These are phyloP conservation scores for Syzygium oleosum DNA, from an alignment of 345 rosid species.

Conservation along the genomic window DNA sequence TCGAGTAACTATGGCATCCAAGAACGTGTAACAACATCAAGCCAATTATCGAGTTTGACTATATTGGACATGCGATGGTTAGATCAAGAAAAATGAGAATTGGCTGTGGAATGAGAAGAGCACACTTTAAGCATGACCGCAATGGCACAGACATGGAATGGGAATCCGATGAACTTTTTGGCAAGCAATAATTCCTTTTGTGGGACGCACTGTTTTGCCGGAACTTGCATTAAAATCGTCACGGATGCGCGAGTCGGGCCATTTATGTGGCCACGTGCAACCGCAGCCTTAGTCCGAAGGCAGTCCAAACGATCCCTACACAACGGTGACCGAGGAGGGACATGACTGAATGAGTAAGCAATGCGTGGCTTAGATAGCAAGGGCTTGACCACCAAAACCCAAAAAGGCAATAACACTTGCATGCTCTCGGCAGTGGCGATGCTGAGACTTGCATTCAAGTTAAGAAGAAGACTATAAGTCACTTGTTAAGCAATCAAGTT, in stretches of 20 bases:
- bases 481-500: too few species aligned
- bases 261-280: background rate
- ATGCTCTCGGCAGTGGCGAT: too few species aligned
- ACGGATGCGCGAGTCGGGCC: too few species aligned
- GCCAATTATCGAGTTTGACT: background rate
- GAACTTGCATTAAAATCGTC: background rate
- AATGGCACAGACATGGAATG: background rate
- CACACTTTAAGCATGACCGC: background rate
- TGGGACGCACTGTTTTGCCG: background rate
- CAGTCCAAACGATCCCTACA: background rate
- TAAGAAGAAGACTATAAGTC: too few species aligned
- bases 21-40: background rate
- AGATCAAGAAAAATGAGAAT: background rate
- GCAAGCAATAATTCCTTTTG: background rate
- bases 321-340: background rate
- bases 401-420: too few species aligned
- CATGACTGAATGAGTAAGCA: background rate
- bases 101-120: rapidly evolving
- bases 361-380: background rate
- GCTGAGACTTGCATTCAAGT: too few species aligned
- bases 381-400: too few species aligned
- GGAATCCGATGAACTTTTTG: background rate
- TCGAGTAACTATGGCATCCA: background rate
- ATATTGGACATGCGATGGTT: background rate
- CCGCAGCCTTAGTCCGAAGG: background rate